A percentile compares a stretch with the other conserved stretches of the same genome.
Conservation (phyloP, 1,284 basidiomycete species). For the Earliella scabrosa region DNA sequence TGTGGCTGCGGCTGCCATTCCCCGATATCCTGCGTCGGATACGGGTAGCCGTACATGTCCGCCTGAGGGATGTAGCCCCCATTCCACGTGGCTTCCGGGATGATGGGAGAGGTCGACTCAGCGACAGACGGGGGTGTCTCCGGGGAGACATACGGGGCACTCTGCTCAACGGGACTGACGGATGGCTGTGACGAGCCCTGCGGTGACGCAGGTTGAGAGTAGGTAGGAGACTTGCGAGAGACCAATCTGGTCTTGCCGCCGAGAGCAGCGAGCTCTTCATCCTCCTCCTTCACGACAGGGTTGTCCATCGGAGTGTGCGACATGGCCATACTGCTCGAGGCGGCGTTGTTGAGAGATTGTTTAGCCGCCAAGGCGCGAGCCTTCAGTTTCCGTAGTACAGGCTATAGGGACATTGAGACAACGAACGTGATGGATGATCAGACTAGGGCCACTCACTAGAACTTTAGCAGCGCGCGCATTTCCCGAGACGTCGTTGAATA, state of each 20-base stretch:
- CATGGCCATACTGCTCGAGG: background rate
- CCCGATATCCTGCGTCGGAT: slow-evolving; percentile 21
- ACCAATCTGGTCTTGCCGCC: slow-evolving; percentile 67
- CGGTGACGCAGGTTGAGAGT: slow-evolving; percentile 44
- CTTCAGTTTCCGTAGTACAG: slow-evolving; percentile 59
- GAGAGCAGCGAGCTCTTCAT: slow-evolving; percentile 60
- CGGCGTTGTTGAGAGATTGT: slow-evolving; percentile 4
- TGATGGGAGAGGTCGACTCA: slow-evolving; percentile 1
- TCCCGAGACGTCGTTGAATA: slow-evolving; percentile 59
- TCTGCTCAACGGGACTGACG: slow-evolving; percentile 28
- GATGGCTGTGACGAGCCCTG: slow-evolving; percentile 29
- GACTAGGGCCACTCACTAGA: slow-evolving; percentile 45
- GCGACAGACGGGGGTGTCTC: slow-evolving; percentile 3
- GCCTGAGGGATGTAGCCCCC: slow-evolving; percentile 12
- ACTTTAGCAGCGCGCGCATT: slow-evolving; percentile 59
- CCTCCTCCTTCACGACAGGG: slow-evolving; percentile 52
- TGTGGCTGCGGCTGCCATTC: slow-evolving; percentile 28
- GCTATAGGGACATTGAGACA: slow-evolving; percentile 40
- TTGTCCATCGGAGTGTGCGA: slow-evolving; percentile 27
- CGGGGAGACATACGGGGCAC: slow-evolving; percentile 24
- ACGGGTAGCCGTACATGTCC: slow-evolving; percentile 23
- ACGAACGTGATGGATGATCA: background rate
- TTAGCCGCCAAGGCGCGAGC: slow-evolving; percentile 45
- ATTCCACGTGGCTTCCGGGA: slow-evolving; percentile 9
- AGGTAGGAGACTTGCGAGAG: slow-evolving; percentile 50